A percentile compares a stretch with the other conserved stretches of the same genome.
phyloP scores from a whole-genome alignment of 768 basidiomycete species.

The Cytidiella melzeri region DNA sequence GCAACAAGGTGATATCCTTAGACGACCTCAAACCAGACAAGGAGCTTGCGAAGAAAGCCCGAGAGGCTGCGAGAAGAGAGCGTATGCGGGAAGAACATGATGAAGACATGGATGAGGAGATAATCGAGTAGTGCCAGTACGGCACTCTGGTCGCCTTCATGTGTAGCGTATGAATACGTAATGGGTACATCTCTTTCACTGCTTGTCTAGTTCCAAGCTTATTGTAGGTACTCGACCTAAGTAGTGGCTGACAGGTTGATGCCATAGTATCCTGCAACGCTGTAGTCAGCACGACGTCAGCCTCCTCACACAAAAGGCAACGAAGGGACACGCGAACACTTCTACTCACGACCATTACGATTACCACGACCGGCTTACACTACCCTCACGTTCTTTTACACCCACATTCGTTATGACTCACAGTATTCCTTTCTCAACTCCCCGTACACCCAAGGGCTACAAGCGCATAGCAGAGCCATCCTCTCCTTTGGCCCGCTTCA shows the following conservation, averaged over 20 bases:
- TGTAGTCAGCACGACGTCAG: neutral
- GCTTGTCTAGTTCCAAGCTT: neutral
- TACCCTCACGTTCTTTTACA: constrained; percentile 4
- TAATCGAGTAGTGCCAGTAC: constrained; percentile 42
- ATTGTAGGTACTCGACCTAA: neutral
- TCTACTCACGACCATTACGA: constrained; percentile 7
- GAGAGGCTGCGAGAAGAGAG: constrained; percentile 48
- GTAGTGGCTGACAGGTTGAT: neutral
- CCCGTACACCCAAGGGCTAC: constrained; percentile 10
- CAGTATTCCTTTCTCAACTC: constrained; percentile 5
- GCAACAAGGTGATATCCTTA: constrained; percentile 51
- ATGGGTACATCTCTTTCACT: too few species aligned
- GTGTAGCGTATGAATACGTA: neutral
- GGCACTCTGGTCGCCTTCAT: neutral
- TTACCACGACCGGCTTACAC: neutral
- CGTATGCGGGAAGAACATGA: constrained; percentile 30
- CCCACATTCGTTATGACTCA: neutral
- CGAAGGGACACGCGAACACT: neutral
- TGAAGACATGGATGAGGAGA: constrained; percentile 40
- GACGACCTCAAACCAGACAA: constrained; percentile 47
- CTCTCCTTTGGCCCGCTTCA: constrained; percentile 12
- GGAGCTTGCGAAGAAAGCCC: constrained; percentile 57
- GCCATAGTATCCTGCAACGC: neutral
- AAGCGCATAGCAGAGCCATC: constrained; percentile 5
- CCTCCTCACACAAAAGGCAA: neutral